These are phyloP conservation scores for Plasmopara halstedii DNA, from an alignment of 352 stramenopile genomes.

Conservation along the genomic window DNA sequence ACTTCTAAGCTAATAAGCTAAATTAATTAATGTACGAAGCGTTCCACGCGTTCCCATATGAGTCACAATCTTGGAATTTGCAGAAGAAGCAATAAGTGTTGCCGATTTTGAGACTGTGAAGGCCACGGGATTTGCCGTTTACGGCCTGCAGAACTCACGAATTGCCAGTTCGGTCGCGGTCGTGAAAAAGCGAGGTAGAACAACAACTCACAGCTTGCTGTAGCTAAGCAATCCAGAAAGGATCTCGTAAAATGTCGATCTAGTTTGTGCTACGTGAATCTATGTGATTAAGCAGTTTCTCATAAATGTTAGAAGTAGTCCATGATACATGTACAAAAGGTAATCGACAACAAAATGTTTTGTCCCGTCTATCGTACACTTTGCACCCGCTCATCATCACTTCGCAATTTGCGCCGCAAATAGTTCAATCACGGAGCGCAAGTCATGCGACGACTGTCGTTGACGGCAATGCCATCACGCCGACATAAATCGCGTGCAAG, in stretches of 20 bases:
- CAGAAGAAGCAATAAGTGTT: neutral
- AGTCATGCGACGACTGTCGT: constrained; percentile 26
- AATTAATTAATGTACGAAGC: neutral
- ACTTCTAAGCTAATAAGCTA: neutral
- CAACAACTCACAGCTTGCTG: no score
- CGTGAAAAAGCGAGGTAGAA: neutral
- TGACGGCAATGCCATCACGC: constrained; percentile 26
- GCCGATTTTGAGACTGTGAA: neutral
- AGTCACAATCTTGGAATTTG: neutral
- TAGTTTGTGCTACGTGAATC: no score
- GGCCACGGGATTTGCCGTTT: constrained; percentile 8
- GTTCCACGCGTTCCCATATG: neutral
- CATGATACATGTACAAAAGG: neutral
- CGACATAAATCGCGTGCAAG: constrained; percentile 15
- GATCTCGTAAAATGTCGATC: no score
- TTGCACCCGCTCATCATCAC: constrained; percentile 9
- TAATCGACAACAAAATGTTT: constrained; percentile 8
- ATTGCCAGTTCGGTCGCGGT: neutral
- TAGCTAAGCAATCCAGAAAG: no score
- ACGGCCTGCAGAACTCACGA: neutral
- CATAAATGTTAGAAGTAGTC: neutral
- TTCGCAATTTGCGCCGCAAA: constrained; percentile 19
- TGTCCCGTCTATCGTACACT: constrained; percentile 9
- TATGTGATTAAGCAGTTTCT: constrained; percentile 1
- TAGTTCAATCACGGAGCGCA: neutral